Conservation (phyloP, 768 basidiomycete genomes). For the Pholiota conissans region DNA sequence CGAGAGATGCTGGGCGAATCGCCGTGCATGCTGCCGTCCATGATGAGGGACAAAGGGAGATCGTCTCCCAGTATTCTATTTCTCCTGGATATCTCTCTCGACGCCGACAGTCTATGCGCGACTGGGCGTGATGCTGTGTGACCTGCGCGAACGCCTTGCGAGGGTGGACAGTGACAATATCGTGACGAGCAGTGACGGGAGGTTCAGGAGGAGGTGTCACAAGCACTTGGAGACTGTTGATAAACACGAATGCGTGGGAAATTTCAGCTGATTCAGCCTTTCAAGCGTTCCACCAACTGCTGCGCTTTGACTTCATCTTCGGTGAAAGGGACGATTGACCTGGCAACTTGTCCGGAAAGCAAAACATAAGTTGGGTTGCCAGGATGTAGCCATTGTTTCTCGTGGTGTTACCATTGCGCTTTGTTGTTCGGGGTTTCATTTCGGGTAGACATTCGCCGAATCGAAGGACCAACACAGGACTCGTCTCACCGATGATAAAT, state of each 20-base stretch:
- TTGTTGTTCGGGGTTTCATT: no score
- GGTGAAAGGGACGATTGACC: no score
- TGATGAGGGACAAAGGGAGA: slow-evolving; percentile 11
- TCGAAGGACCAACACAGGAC: no score
- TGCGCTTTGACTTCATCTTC: background rate
- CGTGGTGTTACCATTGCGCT: no score
- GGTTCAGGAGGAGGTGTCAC: slow-evolving; percentile 38
- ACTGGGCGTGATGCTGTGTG: slow-evolving; percentile 42
- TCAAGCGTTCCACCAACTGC: no score
- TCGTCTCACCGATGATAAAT: no score
- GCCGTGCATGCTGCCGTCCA: slow-evolving; percentile 28
- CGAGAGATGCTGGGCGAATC: slow-evolving; percentile 30
- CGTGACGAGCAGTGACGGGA: slow-evolving; percentile 50
- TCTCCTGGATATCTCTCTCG: slow-evolving; percentile 11
- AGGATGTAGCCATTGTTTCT: no score
- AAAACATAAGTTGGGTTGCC: no score
- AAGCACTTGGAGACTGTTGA: slow-evolving; percentile 14
- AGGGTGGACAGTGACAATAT: slow-evolving; percentile 44
- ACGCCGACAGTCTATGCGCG: slow-evolving; percentile 16
- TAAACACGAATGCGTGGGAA: slow-evolving; percentile 19
- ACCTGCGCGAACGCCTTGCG: slow-evolving; percentile 38
- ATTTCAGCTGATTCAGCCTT: background rate
- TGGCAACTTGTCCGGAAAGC: no score
- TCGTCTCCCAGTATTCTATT: slow-evolving; percentile 15
- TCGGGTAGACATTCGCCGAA: no score